Evolutionary conservation across 176 grass and related monocot species (phyloP), one percentile per base, ranked within the genome.

Genomic region (Otatea glauca): DNA sequence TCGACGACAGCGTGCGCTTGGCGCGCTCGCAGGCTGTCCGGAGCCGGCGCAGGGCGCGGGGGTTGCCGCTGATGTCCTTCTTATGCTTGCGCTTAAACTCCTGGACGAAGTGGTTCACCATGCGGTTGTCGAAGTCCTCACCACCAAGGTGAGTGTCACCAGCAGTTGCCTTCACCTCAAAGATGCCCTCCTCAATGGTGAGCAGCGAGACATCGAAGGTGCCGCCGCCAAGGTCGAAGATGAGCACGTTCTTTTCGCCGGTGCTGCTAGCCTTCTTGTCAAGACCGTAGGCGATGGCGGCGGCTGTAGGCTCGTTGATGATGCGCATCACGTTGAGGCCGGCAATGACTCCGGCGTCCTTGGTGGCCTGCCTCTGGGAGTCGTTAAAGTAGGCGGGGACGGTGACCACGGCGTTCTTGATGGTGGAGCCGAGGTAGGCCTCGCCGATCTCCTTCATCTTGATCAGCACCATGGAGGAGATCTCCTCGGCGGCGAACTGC

Each of bases 1-100:
- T 93, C 4, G 95, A 97, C 16, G 95, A 97, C 25, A 97, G 89
- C 11, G 95, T 97, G 67, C 95, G 86, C 91, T 97, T 94, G 14
- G 95, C 92, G 11, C 95, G 88, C 80, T 97, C 95, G 44, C 95
- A 97, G 9, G 95, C 81, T 13, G 91, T 97, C 9, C 95, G 43
- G 39, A 93, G 83, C 1, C 88, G 66, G 21, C 92, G 81, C 20
- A 93, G 85, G 0, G 92, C 63, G 0, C 92, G 74, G 0, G 88
- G 92, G 70, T 91, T 91, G 50, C 83, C 88, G 23, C 63, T 91
- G 69, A 93, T 93, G 63, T 93, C 88, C 69, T 91, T 93, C 78
- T 91, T 93, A 64, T 93, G 15, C 79, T 93, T 93, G 29, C 88
- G 74, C 83, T 86, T 93, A 79, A 91, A 93, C 48, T 93, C 92